Evolutionary conservation across 768 basidiomycete genomes (phyloP), one percentile per base, ranked within the genome.

Genomic region (Sutorius australiensis): DNA sequence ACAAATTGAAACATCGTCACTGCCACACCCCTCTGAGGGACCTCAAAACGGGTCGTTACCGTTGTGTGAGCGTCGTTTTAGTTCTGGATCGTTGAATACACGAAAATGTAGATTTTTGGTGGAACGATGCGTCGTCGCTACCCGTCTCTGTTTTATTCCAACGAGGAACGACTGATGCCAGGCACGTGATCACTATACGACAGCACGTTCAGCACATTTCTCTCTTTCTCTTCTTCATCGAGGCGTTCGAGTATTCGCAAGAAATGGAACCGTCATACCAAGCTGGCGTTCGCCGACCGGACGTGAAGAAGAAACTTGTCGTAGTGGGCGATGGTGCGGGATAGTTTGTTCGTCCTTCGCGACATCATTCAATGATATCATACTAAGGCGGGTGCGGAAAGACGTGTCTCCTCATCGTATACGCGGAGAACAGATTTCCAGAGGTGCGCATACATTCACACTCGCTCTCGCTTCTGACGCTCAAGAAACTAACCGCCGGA

Each of bases 381-480:
- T 51, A 61, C 68, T 57, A 65, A 88, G 86, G 87, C 71, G 87
- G 89, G 54, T 91, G 89, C 66, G 89, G 89, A 65, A 92, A 95
- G 82, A 97, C 94, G 43, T 95, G 94, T 80, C 79, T 95, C 54
- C 82, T 97, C 62, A 97, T 97, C 64, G 93, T 95, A 34, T 97
- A 97, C 66, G 93, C 94, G 21, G 92, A 95, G 73, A 97, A 95
- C 69, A 82, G 93, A 37, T 97, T 95, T 66, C 93, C 94, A 40
- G 94, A 95, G 81, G 92, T 95, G 74, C 67, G 80, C 65, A 53
- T 54, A 48, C 45, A 45, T 56, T 41, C 41, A 45, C 16, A 5
- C 34, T 27, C 28, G 7, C 7, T 19, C 39, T 40, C 44, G 5
- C 32, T 58, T 50, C 41, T 14, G 71, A 34, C 7, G 30, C 58